Percentiles rank a stretch among this genome's conserved stretches.
Evolutionary conservation across 1,284 basidiomycete genomes (phyloP).

Genomic region (Leccinum variabile): DNA sequence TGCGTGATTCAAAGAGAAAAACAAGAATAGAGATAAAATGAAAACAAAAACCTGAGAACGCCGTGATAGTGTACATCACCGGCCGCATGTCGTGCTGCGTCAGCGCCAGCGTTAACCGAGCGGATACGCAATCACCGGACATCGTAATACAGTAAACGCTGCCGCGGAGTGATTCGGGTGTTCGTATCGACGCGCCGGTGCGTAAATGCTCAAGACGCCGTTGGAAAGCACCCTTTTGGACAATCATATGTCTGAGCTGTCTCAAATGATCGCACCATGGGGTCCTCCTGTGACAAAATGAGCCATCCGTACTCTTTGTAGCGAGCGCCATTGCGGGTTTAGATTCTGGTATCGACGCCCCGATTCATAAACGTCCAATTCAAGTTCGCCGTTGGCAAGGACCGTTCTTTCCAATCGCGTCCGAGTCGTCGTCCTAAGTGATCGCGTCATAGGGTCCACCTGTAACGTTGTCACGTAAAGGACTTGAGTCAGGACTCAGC

Average conservation of each 20-base stretch:
- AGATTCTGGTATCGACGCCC: background rate
- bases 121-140: background rate
- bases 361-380: background rate
- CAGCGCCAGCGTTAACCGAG: background rate
- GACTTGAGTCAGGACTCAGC: background rate
- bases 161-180: background rate
- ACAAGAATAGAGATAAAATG: background rate
- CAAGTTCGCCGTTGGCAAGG: background rate
- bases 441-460: background rate
- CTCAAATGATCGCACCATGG: background rate
- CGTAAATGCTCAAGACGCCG: background rate
- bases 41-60: background rate
- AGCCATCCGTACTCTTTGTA: background rate
- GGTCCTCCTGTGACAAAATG: background rate
- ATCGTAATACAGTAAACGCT: background rate
- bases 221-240: background rate
- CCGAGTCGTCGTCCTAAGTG: background rate
- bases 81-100: background rate
- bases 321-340: background rate
- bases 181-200: background rate
- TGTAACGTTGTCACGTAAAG: background rate
- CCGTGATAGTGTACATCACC: background rate
- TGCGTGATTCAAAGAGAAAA: background rate
- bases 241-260: background rate
- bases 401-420: background rate